phyloP scores from a whole-genome alignment of 257 asterid species.

The Hygrophila difformis region DNA sequence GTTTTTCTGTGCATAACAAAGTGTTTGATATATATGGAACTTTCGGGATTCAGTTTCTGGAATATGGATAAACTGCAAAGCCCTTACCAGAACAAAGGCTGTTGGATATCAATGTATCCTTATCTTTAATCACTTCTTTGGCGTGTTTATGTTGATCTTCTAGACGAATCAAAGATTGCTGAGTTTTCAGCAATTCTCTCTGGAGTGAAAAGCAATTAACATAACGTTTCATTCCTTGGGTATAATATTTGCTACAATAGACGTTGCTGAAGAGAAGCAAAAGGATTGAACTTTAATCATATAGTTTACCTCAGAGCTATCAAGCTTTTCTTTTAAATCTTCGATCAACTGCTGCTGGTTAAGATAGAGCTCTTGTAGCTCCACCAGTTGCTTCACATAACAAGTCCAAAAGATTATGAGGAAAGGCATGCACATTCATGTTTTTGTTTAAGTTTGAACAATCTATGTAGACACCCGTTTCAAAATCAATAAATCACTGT shows the following conservation, averaged over 20 bases:
- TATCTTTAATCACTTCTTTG: conserved; percentile 27
- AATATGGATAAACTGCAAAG: neutral
- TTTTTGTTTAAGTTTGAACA: no score
- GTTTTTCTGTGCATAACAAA: neutral
- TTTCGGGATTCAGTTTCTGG: neutral
- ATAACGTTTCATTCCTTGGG: neutral
- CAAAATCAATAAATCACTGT: neutral
- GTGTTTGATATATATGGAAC: neutral
- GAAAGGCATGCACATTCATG: no score
- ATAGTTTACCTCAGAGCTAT: conserved; percentile 30
- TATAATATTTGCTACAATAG: neutral
- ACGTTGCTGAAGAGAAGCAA: no score
- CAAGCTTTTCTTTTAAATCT: conserved; percentile 36
- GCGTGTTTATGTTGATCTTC: conserved; percentile 28
- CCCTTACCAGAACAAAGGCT: conserved; percentile 30
- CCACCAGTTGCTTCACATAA: no score
- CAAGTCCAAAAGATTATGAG: no score
- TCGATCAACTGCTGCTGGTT: conserved; percentile 38
- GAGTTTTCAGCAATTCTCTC: conserved; percentile 33
- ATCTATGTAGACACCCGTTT: conserved; percentile 17
- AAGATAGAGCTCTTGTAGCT: conserved; percentile 31
- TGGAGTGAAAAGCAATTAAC: conserved; percentile 17
- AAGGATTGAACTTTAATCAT: conserved; percentile 5
- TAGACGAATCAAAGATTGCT: conserved; percentile 30
- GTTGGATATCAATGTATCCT: conserved; percentile 29